Conservation (phyloP, 306 rosid genomes). For the Lathyrus aphaca region DNA sequence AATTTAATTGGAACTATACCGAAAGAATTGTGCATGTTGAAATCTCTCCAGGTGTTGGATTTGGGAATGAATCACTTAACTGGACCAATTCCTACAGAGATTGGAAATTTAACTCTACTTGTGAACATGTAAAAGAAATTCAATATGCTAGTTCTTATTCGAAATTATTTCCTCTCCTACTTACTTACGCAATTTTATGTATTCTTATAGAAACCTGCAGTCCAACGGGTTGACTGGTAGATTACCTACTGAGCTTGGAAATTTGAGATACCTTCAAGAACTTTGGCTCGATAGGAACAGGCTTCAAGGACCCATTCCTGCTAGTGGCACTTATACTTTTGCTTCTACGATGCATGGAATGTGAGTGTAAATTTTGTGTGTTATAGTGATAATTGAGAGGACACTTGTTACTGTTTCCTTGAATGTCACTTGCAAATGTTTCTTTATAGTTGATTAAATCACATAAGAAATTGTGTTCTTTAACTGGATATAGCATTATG, state of each 20-base stretch:
- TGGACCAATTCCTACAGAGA: slow-evolving; percentile 86
- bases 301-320: slow-evolving; percentile 83
- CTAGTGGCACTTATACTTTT: slow-evolving; percentile 42
- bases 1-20: slow-evolving; percentile 81
- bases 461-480: background rate
- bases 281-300: slow-evolving; percentile 85
- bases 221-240: slow-evolving; percentile 79
- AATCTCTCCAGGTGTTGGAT: slow-evolving; percentile 71
- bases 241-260: slow-evolving; percentile 73
- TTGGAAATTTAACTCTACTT: slow-evolving; percentile 63
- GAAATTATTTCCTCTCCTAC: slow-evolving; percentile 4
- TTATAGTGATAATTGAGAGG: slow-evolving; percentile 18
- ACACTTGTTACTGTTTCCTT: slow-evolving; percentile 1
- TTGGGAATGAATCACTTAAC: slow-evolving; percentile 81
- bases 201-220: slow-evolving; percentile 71
- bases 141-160: slow-evolving; percentile 21
- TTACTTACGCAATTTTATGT: slow-evolving; percentile 33
- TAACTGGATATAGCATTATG: background rate
- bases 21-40: slow-evolving; percentile 70
- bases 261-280: slow-evolving; percentile 73
- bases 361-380: slow-evolving; percentile 56
- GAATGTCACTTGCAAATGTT: background rate
- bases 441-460: no score
- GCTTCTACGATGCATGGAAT: slow-evolving; percentile 52
- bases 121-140: slow-evolving; percentile 66